Evolutionary conservation across 1,139 yeast species (phyloP).

Genomic region (Hyphopichia burtonii): DNA sequence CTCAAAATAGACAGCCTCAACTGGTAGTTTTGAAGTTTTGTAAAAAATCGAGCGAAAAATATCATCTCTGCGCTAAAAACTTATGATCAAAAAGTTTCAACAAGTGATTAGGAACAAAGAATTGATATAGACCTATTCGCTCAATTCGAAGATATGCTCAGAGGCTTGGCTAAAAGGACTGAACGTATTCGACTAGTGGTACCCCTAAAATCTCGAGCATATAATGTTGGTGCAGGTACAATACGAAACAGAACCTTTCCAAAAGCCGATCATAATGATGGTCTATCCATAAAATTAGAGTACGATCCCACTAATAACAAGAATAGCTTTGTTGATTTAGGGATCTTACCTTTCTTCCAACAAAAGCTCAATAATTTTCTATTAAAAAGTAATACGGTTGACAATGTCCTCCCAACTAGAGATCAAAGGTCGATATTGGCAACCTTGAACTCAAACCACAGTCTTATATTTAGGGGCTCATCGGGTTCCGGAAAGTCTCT

Average conservation of each 20-base stretch:
- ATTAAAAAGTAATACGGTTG: not conserved
- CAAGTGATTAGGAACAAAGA: no score
- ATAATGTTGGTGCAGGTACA: no score
- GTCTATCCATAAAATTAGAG: constrained; percentile 5
- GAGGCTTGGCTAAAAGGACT: no score
- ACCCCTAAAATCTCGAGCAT: no score
- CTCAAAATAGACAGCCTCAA: no score
- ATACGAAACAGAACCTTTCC: no score
- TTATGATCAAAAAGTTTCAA: no score
- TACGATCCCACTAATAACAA: constrained; percentile 13
- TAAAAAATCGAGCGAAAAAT: not conserved
- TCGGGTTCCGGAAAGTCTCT: constrained; percentile 25
- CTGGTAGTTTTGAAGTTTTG: not conserved
- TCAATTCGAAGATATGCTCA: no score
- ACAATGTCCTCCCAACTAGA: constrained; percentile 16
- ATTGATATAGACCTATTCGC: no score
- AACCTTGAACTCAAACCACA: constrained; percentile 17
- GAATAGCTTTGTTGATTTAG: constrained; percentile 22
- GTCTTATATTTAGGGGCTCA: constrained; percentile 17
- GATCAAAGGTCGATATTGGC: constrained; percentile 24
- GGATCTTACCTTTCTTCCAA: constrained; percentile 30
- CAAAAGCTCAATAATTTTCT: constrained; percentile 15
- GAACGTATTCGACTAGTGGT: no score
- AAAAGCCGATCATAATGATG: not conserved
- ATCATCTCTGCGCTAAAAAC: not conserved